Evolutionary conservation across 2,329 filamentous ascomycete species (phyloP), one percentile per base, ranked within the genome.

Genomic region (Pseudogymnoascus sp.): DNA sequence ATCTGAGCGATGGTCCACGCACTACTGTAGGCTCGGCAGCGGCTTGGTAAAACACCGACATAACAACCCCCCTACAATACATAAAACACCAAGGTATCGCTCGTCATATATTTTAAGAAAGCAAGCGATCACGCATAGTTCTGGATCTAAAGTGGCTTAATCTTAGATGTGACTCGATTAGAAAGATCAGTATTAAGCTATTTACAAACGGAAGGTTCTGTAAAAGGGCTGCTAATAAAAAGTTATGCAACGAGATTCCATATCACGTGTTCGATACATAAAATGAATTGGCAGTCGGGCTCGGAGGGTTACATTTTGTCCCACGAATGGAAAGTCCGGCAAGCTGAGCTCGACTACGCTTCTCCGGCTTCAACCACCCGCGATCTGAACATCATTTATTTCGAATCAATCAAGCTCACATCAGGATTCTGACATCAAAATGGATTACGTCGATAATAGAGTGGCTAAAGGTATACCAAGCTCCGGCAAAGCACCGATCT

Each of bases 361-460:
- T 32, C 47, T 54, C 16, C 9, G 28, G 5, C 28, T 54, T 18
- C 47, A 54, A 54, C 3, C 47, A n/a, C 28, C 25, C 47, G 25
- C 47, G 47, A 54, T 20, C 47, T 32, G 28, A 54, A 32, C 47
- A 54, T 9, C n/a, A 32, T 20, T 54, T 18, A 20, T 12, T 30
- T 32, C 28, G 11, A 54, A 32, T 8, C 9, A 14, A 20, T 30
- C n/a, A 32, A 32, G 14, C 28, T 32, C n/a, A 32, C 47, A 32
- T 20, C n/a, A 1, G 20, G 16, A 50, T 6, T 30, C 11, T 28
- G 22, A 54, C 16, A 54, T 54, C 47, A 54, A 54, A 28, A 72
- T 72, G 70, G 70, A 72, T 58, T 72, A 72, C 62, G 70, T 72
- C 37, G 70, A 72, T 66, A 68, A 71, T 22, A 68, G 70, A 64